Base-by-base conservation (phyloP, 768 basidiomycete genomes). In the Russula compacta region DNA sequence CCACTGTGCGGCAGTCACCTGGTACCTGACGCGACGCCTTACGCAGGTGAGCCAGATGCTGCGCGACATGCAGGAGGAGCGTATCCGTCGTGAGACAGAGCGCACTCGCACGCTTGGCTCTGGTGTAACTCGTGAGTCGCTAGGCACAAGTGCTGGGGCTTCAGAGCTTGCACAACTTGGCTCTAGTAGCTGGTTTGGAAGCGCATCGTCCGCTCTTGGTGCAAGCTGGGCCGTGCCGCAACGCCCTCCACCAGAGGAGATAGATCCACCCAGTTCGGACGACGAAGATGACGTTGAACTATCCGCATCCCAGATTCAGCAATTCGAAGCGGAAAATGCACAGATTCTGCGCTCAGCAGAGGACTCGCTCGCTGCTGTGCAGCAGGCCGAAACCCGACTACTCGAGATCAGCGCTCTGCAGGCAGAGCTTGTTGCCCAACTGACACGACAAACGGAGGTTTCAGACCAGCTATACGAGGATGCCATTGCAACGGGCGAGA, bases 381-480 rank as follows among this genome's bases (percentile, higher is more conserved):
- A 95, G 69, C 86, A 87, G 69, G 95, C 95, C 29, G 95, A 99
- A 71, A 84, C 89, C 48, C 84, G 90, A 38, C 74, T 99, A 58
- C 79, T 94, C 76, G 95, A 98, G 69, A 98, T 99, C 69, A 90
- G 90, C 67, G 81, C 89, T 44, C 75, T 99, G 59, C 97, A 99
- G 77, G 86, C 89, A 76, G 91, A 98, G 72, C 79, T 99, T 66
- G 84, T 97, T 53, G 77, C 82, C 14, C 93, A 98, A 70, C 79
- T 99, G 43, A 87, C 88, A 39, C 81, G 78, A 68, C 97, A 99
- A 78, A 89, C 89, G 2, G 95, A 95, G 75, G 73, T 94, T 66
- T 93, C 94, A 10, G 95, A 98, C 68, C 85, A 92, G 72, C 75
- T 99, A 62, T 97, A 92, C 70, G 93, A 97, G 67, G 95, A 99